These are phyloP conservation scores for Speleostelium caveatum DNA, from an alignment of 78 protist species.

Conservation along the genomic window DNA sequence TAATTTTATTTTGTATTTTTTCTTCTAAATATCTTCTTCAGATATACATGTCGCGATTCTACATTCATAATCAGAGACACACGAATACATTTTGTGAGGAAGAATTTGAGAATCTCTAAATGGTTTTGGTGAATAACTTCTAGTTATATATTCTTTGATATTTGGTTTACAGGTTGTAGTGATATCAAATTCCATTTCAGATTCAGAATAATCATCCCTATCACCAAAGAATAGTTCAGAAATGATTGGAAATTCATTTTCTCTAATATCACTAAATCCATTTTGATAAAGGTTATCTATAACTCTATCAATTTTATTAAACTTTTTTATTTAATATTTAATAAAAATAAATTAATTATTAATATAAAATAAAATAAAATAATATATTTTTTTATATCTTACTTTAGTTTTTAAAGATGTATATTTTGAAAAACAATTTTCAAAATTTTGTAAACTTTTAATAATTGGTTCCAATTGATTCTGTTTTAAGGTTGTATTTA, in stretches of 20 bases:
- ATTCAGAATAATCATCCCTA: conserved; percentile 6
- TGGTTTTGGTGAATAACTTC: conserved; percentile 80
- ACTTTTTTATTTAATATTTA: conserved; percentile 1
- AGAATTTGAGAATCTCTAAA: conserved; percentile 51
- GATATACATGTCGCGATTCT: conserved; percentile 56
- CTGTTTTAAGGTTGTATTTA: not conserved
- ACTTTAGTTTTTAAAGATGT: conserved; percentile 70
- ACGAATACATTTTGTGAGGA: conserved; percentile 74
- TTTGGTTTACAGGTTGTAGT: conserved; percentile 33
- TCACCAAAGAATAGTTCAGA: conserved; percentile 32
- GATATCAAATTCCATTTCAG: conserved; percentile 19
- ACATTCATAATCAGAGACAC: conserved; percentile 55
- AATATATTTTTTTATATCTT: not conserved
- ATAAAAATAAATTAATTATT: not conserved
- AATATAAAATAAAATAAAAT: not conserved
- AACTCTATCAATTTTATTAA: conserved; percentile 62
- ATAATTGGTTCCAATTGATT: conserved; percentile 59
- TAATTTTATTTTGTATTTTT: not conserved
- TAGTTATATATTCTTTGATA: conserved; percentile 53
- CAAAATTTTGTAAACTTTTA: conserved; percentile 46
- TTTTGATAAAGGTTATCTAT: conserved; percentile 21
- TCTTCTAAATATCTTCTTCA: conserved; percentile 48
- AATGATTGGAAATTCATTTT: conserved; percentile 25
- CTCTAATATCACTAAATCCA: conserved; percentile 54
- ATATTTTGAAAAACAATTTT: conserved; percentile 37